A percentile compares a stretch with the other conserved stretches of the same genome.
phyloP scores from a whole-genome alignment of 2,329 filamentous ascomycete species.

The Sclerotinia subarctica region DNA sequence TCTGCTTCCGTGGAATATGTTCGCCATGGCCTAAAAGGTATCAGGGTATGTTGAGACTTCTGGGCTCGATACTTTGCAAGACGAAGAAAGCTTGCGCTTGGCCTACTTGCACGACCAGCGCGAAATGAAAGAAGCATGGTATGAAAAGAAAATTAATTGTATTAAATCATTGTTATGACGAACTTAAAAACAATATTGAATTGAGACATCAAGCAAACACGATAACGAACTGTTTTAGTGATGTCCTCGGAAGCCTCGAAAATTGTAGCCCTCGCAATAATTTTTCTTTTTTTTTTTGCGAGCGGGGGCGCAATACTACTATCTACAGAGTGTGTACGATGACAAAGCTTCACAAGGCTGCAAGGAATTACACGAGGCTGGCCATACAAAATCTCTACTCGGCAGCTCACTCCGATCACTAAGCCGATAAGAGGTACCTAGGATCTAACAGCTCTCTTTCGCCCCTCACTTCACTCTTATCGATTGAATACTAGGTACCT shows the following conservation, averaged over 20 bases:
- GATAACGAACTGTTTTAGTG: not conserved
- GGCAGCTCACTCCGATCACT: no score
- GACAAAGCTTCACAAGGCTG: no score
- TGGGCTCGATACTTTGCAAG: slow-evolving; percentile 50
- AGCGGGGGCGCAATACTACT: not conserved
- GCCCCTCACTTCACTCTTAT: no score
- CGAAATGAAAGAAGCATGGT: slow-evolving; percentile 37
- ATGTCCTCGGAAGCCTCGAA: not conserved
- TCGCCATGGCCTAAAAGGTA: slow-evolving; percentile 41
- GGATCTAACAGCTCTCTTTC: no score
- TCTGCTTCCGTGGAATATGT: slow-evolving; percentile 1
- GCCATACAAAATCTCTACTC: fast-evolving
- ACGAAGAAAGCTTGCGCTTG: slow-evolving; percentile 48
- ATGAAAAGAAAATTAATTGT: not conserved
- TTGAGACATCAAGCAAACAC: not conserved
- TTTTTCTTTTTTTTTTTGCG: not conserved
- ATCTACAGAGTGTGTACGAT: no score
- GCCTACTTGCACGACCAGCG: slow-evolving; percentile 34
- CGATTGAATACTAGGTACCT: no score
- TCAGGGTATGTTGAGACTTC: slow-evolving; percentile 30
- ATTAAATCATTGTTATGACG: slow-evolving; percentile 29
- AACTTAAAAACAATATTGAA: slow-evolving; percentile 3
- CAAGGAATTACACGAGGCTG: not conserved
- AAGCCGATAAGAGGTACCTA: no score
- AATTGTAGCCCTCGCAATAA: not conserved